Evolutionary conservation across 805 yeast species (phyloP), one percentile per base, ranked within the genome.

Genomic region (Ogataea methylovora): DNA sequence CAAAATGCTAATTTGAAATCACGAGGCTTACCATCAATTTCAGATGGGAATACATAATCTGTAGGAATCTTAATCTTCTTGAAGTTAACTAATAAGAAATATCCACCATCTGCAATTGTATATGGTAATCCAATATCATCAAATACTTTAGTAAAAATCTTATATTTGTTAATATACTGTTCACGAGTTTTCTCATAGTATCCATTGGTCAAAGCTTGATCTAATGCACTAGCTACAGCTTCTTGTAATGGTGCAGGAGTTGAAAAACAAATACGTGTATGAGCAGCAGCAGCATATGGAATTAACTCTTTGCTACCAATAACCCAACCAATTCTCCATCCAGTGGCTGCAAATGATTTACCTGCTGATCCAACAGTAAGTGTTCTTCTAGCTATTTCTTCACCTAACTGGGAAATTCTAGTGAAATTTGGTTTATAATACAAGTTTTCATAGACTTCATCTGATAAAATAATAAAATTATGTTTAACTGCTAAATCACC

Each of bases 311-410:
- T 69, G 35, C 84, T 80, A 6, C 96, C 97, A 41, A 88, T 79
- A 25, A 90, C 71, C 94, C 95, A 92, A 35, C 98, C 98, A 34
- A 92, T 74, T 67, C 98, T 79, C 97, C 97, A 92, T 35, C 98
- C 98, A 10, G 98, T 92, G 29, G 95, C 95, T n/a, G 96, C 95
- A 64, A 92, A 92, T 0, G 95, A 78, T 60, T 92, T 92, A 43
- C 98, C 98, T 6, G 97, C 98, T 20, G 96, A 85, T 1, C 97
- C 97, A 16, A 92, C 94, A 3, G 97, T 80, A 36, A 92, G 62
- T 0, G 97, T 85, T 50, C 87, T 66, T 38, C 75, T 74, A 19
- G 73, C 79, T 39, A 87, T 71, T 48, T 87, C 95, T 5, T 90
- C 88, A 5, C 79, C 66, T 35, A 90, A 62, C 2, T 85, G 76